Conservation (phyloP, 2,329 filamentous ascomycete species). For the Talaromyces piceae region DNA sequence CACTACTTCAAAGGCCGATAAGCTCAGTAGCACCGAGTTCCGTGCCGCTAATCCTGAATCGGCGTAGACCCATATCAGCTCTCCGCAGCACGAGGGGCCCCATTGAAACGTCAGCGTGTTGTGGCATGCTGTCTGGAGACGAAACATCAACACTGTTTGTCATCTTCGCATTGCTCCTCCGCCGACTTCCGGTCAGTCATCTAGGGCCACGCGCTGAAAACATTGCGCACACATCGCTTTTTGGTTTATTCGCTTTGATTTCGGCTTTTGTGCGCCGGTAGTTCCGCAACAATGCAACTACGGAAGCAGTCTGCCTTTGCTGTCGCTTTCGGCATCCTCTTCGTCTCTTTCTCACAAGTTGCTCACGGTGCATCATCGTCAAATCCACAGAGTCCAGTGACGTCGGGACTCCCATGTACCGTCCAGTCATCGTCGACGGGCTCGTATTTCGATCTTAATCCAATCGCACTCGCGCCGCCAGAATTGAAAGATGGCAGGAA, state of each 20-base stretch:
- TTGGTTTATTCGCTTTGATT: neutral
- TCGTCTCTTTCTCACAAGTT: constrained; percentile 18
- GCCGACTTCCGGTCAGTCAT: neutral
- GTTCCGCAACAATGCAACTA: constrained; percentile 27
- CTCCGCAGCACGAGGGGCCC: constrained; percentile 7
- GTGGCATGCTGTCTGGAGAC: neutral
- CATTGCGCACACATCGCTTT: neutral
- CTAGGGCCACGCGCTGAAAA: neutral
- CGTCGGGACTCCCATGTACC: constrained; percentile 51
- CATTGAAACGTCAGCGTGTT: constrained; percentile 4
- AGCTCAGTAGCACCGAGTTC: neutral
- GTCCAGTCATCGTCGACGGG: constrained; percentile 54
- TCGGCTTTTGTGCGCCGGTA: neutral
- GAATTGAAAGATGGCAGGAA: constrained; percentile 34
- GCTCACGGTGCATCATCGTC: constrained; percentile 3
- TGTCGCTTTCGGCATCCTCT: constrained; percentile 19
- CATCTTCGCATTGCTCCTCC: neutral
- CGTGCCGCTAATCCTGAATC: neutral
- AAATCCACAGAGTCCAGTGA: constrained; percentile 8
- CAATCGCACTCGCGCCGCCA: constrained; percentile 47
- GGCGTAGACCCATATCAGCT: neutral
- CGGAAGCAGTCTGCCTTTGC: constrained; percentile 21
- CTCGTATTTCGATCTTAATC: constrained; percentile 57
- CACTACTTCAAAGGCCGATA: neutral
- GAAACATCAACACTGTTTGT: neutral